Percentiles rank a stretch among this genome's conserved stretches.
These are phyloP conservation scores for Penicillium odoratum DNA, from an alignment of 495 filamentous ascomycete species.

Conservation along the genomic window DNA sequence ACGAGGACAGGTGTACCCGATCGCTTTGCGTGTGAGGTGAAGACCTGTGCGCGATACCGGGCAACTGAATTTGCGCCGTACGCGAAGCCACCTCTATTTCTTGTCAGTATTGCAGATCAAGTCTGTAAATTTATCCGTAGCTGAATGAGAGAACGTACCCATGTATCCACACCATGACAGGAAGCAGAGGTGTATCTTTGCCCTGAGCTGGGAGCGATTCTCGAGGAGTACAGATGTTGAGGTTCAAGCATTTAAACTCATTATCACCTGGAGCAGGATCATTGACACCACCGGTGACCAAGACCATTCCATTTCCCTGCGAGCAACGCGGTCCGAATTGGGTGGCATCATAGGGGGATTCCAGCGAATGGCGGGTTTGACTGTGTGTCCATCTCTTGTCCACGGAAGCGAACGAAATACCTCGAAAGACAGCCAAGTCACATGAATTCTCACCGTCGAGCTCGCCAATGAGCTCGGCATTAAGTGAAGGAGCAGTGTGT, in stretches of 20 bases:
- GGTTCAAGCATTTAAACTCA: slow-evolving; percentile 22
- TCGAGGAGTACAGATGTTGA: slow-evolving; percentile 27
- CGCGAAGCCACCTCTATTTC: slow-evolving; percentile 7
- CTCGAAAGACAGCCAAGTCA: too few species aligned
- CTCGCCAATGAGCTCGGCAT: too few species aligned
- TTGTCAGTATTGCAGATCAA: too few species aligned
- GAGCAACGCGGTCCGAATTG: slow-evolving; percentile 20
- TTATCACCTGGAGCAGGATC: slow-evolving; percentile 28
- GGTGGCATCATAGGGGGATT: slow-evolving; percentile 6
- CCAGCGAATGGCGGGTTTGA: too few species aligned
- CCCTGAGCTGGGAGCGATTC: slow-evolving; percentile 6
- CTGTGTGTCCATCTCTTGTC: too few species aligned
- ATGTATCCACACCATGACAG: slow-evolving; percentile 39
- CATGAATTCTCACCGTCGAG: too few species aligned
- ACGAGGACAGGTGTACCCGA: slow-evolving; percentile 6
- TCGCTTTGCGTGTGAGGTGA: not conserved
- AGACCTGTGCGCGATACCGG: slow-evolving; percentile 6
- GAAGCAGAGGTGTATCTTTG: slow-evolving; percentile 40
- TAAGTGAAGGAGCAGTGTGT: too few species aligned
- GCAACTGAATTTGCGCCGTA: slow-evolving; percentile 13
- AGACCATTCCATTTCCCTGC: slow-evolving; percentile 7
- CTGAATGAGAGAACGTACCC: too few species aligned
- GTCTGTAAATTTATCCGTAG: too few species aligned
- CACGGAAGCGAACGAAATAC: too few species aligned
- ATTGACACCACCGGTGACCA: slow-evolving; percentile 16